Evolutionary conservation across 768 basidiomycete genomes (phyloP).

Genomic region (Mycena haematopus): DNA sequence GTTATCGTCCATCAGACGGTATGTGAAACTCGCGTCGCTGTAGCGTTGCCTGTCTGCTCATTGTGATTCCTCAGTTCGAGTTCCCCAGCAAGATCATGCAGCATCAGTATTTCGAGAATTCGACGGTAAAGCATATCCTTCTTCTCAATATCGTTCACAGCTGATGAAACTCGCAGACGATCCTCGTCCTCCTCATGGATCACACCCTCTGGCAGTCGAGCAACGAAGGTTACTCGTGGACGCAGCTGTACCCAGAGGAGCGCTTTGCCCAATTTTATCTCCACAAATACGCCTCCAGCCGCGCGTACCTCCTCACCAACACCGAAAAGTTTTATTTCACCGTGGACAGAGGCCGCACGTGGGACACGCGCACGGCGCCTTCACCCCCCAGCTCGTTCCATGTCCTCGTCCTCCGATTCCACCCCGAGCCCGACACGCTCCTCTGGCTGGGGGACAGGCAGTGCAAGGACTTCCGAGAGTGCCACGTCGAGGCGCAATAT

Average conservation of each 20-base stretch:
- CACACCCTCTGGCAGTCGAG: slow-evolving; percentile 88
- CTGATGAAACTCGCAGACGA: slow-evolving; percentile 56
- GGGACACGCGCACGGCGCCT: slow-evolving; percentile 66
- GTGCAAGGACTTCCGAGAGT: slow-evolving; percentile 59
- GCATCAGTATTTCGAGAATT: slow-evolving; percentile 83
- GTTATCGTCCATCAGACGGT: slow-evolving; percentile 77
- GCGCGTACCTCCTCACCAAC: slow-evolving; percentile 89
- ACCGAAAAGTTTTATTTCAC: slow-evolving; percentile 73
- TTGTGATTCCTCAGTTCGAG: slow-evolving; percentile 53
- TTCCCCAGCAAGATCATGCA: slow-evolving; percentile 71
- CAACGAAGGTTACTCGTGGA: slow-evolving; percentile 95
- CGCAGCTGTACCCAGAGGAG: slow-evolving; percentile 61
- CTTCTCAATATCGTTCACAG: neutral
- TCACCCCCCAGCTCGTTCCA: slow-evolving; percentile 79
- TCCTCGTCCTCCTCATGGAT: slow-evolving; percentile 82
- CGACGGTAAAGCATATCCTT: slow-evolving; percentile 52
- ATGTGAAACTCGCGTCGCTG: slow-evolving; percentile 32
- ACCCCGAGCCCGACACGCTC: slow-evolving; percentile 81
- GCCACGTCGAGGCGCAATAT: slow-evolving; percentile 78
- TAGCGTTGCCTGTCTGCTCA: neutral
- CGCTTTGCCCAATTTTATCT: slow-evolving; percentile 85
- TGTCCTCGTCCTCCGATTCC: slow-evolving; percentile 83
- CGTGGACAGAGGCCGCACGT: slow-evolving; percentile 76
- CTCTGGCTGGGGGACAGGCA: slow-evolving; percentile 86
- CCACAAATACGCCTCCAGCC: slow-evolving; percentile 80